Percentiles rank a stretch among this genome's conserved stretches.
Conservation (phyloP, 164 flowering plant genomes). For the Hamamelis virginiana region DNA sequence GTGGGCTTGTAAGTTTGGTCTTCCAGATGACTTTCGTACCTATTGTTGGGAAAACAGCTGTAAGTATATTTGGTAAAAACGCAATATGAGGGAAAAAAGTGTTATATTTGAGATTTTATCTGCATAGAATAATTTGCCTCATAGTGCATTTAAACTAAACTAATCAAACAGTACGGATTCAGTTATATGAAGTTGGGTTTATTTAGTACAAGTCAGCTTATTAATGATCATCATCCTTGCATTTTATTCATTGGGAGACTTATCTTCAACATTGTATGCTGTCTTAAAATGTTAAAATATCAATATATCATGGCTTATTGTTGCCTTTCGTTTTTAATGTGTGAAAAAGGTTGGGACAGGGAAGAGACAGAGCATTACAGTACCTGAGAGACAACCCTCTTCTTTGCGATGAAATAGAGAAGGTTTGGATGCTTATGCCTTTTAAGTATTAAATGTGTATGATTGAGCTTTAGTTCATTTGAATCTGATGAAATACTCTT, state of each 20-base stretch:
- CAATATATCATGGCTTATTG: not conserved
- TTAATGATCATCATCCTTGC: no score
- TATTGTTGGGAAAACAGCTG: no score
- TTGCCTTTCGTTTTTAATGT: slow-evolving; percentile 8
- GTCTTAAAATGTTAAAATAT: not conserved
- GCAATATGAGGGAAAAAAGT: no score
- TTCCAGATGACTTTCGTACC: no score
- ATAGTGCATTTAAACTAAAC: no score
- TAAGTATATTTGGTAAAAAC: no score
- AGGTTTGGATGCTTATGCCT: slow-evolving; percentile 44
- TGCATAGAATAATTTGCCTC: no score
- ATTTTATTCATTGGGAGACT: not conserved
- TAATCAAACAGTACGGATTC: no score
- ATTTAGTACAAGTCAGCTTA: no score
- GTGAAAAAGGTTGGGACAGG: slow-evolving; percentile 78
- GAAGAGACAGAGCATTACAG: slow-evolving; percentile 84
- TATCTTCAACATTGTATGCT: not conserved
- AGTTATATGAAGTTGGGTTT: no score
- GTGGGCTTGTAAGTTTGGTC: no score
- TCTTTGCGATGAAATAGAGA: slow-evolving; percentile 71
- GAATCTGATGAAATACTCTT: not conserved
- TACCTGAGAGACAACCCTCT: slow-evolving; percentile 70
- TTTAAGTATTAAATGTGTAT: not conserved
- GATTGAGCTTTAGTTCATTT: not conserved
- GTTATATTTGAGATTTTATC: no score